These are phyloP conservation scores for Lodderomyces jiufengensis DNA, from an alignment of 1,139 yeast genomes.

Conservation along the genomic window DNA sequence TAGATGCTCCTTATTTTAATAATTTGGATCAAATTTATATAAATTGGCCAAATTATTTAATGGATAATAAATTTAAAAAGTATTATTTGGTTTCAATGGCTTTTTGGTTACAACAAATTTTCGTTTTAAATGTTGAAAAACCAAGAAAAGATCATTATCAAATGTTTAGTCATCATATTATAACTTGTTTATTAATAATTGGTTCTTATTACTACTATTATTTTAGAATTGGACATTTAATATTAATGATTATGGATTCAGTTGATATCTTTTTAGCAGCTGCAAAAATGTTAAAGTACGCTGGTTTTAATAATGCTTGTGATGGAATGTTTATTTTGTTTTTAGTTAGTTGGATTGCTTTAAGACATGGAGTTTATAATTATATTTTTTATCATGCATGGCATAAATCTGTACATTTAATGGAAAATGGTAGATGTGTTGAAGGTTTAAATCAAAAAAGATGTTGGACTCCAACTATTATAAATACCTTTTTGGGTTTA, in stretches of 20 bases:
- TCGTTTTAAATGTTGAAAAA: conserved; percentile 73
- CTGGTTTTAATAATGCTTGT: conserved; percentile 57
- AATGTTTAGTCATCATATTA: conserved; percentile 86
- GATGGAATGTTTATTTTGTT: conserved; percentile 69
- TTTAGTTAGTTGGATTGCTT: conserved; percentile 62
- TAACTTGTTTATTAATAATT: conserved; percentile 62
- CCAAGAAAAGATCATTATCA: conserved; percentile 79
- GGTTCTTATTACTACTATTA: conserved; percentile 76
- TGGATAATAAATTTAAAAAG: conserved; percentile 51
- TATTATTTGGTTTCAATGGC: conserved; percentile 73
- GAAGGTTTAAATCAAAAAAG: conserved; percentile 28
- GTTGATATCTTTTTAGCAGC: conserved; percentile 69
- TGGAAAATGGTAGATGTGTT: conserved; percentile 37
- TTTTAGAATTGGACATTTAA: conserved; percentile 75
- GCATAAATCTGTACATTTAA: conserved; percentile 29
- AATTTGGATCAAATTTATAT: conserved; percentile 58
- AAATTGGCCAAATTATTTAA: conserved; percentile 72
- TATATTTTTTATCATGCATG: conserved; percentile 57
- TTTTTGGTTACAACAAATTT: conserved; percentile 78
- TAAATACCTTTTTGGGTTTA: conserved; percentile 51
- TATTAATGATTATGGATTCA: conserved; percentile 76
- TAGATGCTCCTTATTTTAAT: conserved; percentile 55
- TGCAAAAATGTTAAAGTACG: conserved; percentile 77
- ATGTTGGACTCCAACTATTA: conserved; percentile 58
- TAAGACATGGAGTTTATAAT: conserved; percentile 75